These are phyloP conservation scores for Paecilomyces dactylethromorphus DNA, from an alignment of 2,329 filamentous ascomycete species.

Conservation along the genomic window DNA sequence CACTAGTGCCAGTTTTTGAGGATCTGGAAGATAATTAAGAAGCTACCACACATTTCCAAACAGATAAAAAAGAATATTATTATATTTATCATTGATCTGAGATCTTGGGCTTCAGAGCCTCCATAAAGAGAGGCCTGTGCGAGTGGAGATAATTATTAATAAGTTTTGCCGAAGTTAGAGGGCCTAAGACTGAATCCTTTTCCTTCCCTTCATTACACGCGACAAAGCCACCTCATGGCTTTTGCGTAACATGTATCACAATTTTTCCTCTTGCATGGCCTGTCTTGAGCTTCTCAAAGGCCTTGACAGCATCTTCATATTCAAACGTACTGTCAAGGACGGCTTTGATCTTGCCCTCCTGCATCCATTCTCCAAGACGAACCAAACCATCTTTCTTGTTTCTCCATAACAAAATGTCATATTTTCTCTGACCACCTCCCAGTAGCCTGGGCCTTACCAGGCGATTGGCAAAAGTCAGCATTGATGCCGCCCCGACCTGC, in stretches of 20 bases:
- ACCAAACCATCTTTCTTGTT: slow-evolving; percentile 40
- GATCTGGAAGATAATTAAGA: too few relatives aligned
- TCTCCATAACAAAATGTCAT: slow-evolving; percentile 26
- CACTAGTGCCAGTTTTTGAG: too few relatives aligned
- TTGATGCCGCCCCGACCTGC: slow-evolving; percentile 42
- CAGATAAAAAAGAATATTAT: too few relatives aligned
- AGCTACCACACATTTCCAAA: too few relatives aligned
- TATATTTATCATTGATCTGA: too few relatives aligned
- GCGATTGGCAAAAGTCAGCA: slow-evolving; percentile 27
- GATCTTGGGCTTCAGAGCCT: too few relatives aligned
- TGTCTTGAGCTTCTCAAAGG: slow-evolving; percentile 53
- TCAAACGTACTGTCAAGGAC: slow-evolving; percentile 51
- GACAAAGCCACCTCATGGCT: slow-evolving; percentile 2
- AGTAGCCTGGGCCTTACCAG: slow-evolving; percentile 41
- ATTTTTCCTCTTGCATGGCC: slow-evolving; percentile 55
- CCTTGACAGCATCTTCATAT: slow-evolving; percentile 52
- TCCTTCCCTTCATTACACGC: neutral
- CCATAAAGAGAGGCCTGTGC: too few relatives aligned
- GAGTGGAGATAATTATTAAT: too few relatives aligned
- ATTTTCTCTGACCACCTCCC: slow-evolving; percentile 43
- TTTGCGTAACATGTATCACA: slow-evolving; percentile 35
- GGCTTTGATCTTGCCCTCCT: slow-evolving; percentile 51
- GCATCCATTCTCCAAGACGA: slow-evolving; percentile 49
- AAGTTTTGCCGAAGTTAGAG: too few relatives aligned
- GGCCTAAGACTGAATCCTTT: too few relatives aligned